phyloP scores from a whole-genome alignment of 768 basidiomycete genomes.

The Collybia nuda region DNA sequence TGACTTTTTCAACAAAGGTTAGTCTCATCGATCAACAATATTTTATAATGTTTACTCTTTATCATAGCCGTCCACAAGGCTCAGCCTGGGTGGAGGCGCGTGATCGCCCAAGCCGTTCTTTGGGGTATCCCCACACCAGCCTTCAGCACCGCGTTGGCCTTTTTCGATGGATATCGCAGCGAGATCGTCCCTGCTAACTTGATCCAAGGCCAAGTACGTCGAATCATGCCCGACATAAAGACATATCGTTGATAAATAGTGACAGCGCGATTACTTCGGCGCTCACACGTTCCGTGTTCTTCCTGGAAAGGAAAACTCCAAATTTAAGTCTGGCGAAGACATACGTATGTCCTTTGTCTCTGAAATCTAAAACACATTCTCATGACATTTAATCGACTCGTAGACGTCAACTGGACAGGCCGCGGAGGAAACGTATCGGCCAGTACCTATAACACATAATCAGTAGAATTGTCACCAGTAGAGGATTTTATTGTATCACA shows the following conservation, averaged over 20 bases:
- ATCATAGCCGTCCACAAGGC: constrained; percentile 81
- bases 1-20: constrained; percentile 96
- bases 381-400: not conserved
- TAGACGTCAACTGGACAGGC: constrained; percentile 99
- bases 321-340: constrained; percentile 77
- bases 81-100: constrained; percentile 97
- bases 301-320: constrained; percentile 87
- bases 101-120: constrained; percentile 92
- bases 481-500: not conserved
- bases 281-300: constrained; percentile 97
- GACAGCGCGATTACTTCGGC: constrained; percentile 95
- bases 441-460: constrained; percentile 70
- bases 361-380: constrained; percentile 7
- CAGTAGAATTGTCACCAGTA: constrained; percentile 5
- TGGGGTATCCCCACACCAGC: constrained; percentile 98
- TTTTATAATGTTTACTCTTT: constrained; percentile 2
- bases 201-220: constrained; percentile 82
- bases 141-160: constrained; percentile 96
- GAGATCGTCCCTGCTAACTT: constrained; percentile 93
- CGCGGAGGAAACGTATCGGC: constrained; percentile 95
- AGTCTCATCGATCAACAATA: constrained; percentile 4
- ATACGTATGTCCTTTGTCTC: constrained; percentile 66
- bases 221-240: not conserved
- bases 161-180: constrained; percentile 99
- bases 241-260: not conserved